These are phyloP conservation scores for Penicillium palitans DNA, from an alignment of 2,329 filamentous ascomycete genomes.

Conservation along the genomic window DNA sequence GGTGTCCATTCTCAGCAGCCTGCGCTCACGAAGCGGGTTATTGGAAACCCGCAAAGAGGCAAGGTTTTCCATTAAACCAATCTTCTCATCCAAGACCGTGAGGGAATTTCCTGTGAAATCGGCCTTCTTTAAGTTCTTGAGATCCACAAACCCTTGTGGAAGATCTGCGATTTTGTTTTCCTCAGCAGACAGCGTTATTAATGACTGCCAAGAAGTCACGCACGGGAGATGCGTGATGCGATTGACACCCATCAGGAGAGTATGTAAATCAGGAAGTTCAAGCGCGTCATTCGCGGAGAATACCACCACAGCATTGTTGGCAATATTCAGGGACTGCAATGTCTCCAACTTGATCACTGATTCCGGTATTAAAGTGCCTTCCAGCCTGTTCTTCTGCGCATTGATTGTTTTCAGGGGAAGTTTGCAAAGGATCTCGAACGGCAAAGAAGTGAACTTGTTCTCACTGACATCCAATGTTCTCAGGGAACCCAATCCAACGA, in stretches of 20 bases:
- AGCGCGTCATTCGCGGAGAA: conserved; percentile 54
- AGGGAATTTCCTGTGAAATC: conserved; percentile 88
- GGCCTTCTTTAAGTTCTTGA: conserved; percentile 69
- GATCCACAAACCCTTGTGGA: conserved; percentile 70
- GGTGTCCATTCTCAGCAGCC: conserved; percentile 75
- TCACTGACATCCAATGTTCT: conserved; percentile 76
- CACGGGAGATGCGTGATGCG: conserved; percentile 71
- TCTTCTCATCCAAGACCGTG: conserved; percentile 68
- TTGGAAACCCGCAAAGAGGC: conserved; percentile 74
- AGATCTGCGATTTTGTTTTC: conserved; percentile 77
- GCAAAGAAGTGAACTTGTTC: conserved; percentile 71
- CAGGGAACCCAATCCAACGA: conserved; percentile 68
- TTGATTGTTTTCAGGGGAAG: conserved; percentile 73
- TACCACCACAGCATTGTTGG: conserved; percentile 68
- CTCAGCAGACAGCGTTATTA: conserved; percentile 73
- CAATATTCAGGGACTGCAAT: conserved; percentile 75
- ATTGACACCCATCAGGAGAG: conserved; percentile 78
- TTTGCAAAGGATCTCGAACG: conserved; percentile 66
- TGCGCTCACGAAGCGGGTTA: conserved; percentile 89
- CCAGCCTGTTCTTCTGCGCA: conserved; percentile 75
- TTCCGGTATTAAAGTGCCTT: conserved; percentile 68
- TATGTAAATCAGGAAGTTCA: conserved; percentile 69
- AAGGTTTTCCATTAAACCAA: conserved; percentile 77
- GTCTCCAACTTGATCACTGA: conserved; percentile 59
- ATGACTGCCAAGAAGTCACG: conserved; percentile 69